Percentiles rank a stretch among this genome's conserved stretches.
Conservation (phyloP, 2,329 filamentous ascomycete genomes). For the Dactylella cylindrospora region DNA sequence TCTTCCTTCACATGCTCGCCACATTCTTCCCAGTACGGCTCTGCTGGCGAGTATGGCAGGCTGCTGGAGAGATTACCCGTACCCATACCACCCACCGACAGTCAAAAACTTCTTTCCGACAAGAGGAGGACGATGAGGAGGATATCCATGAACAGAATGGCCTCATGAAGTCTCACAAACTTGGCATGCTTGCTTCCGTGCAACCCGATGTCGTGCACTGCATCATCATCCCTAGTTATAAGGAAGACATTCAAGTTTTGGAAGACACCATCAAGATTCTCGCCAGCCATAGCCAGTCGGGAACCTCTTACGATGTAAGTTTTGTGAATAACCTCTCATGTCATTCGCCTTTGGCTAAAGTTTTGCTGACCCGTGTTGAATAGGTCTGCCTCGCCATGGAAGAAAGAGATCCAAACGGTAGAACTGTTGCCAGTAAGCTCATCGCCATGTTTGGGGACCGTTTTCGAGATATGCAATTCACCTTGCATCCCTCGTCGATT, state of each 20-base stretch:
- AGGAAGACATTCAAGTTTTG: slow-evolving; percentile 69
- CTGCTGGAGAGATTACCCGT: slow-evolving; percentile 57
- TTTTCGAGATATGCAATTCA: slow-evolving; percentile 68
- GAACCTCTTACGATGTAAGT: slow-evolving; percentile 69
- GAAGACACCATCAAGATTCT: slow-evolving; percentile 69
- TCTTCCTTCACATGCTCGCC: slow-evolving; percentile 66
- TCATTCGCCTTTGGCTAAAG: slow-evolving; percentile 31
- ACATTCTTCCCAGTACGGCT: slow-evolving; percentile 65
- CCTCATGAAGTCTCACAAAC: slow-evolving; percentile 56
- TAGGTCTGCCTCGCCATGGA: slow-evolving; percentile 75
- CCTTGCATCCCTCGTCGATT: slow-evolving; percentile 66
- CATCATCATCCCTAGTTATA: slow-evolving; percentile 73
- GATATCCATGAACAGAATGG: slow-evolving; percentile 58
- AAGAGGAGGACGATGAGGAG: slow-evolving; percentile 50
- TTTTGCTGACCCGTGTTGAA: slow-evolving; percentile 35
- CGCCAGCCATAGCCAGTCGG: slow-evolving; percentile 66
- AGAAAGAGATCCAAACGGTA: slow-evolving; percentile 63
- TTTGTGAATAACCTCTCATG: neutral
- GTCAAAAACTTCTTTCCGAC: slow-evolving; percentile 53
- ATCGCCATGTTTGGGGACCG: slow-evolving; percentile 65
- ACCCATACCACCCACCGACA: slow-evolving; percentile 58
- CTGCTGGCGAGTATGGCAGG: slow-evolving; percentile 63
- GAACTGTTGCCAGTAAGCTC: slow-evolving; percentile 64
- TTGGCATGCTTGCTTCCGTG: slow-evolving; percentile 55
- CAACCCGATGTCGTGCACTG: slow-evolving; percentile 61